Evolutionary conservation across 2,329 filamentous ascomycete genomes (phyloP).

Genomic region (Xenosphaeropsis pyriputrescens): DNA sequence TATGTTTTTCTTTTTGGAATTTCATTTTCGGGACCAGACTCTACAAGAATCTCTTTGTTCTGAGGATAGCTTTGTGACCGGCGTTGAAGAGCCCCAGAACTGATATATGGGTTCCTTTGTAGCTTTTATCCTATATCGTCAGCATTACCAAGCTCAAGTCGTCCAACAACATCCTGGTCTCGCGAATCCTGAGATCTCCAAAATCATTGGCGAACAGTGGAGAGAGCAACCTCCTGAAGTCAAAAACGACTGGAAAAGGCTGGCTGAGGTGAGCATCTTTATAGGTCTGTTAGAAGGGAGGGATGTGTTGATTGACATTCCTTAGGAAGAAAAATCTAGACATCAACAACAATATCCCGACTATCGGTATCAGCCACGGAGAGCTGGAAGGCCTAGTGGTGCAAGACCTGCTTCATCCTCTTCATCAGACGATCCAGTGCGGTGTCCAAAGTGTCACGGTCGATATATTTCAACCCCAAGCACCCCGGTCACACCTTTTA

Average conservation of each 20-base stretch:
- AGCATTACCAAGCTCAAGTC: slow-evolving; percentile 76
- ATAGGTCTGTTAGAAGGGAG: slow-evolving; percentile 59
- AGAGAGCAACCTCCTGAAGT: slow-evolving; percentile 56
- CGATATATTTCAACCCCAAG: slow-evolving; percentile 18
- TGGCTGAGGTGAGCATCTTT: slow-evolving; percentile 52
- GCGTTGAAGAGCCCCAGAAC: not conserved
- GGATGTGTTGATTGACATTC: slow-evolving; percentile 5
- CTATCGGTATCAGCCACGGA: slow-evolving; percentile 75
- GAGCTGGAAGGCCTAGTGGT: slow-evolving; percentile 14
- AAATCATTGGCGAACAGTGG: slow-evolving; percentile 89
- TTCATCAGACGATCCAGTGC: slow-evolving; percentile 30
- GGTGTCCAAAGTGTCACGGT: slow-evolving; percentile 60
- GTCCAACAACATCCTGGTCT: slow-evolving; percentile 74
- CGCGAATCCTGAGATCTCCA: slow-evolving; percentile 90
- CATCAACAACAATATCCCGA: slow-evolving; percentile 85
- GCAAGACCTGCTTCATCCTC: slow-evolving; percentile 14
- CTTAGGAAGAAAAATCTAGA: slow-evolving; percentile 70
- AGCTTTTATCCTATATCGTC: slow-evolving; percentile 97
- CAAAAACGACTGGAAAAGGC: slow-evolving; percentile 75
- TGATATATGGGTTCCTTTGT: slow-evolving; percentile 13
- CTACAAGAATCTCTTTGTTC: not conserved
- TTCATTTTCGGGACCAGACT: slow-evolving; percentile 5
- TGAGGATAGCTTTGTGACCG: not conserved
- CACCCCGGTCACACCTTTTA: slow-evolving; percentile 16
- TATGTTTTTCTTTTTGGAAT: slow-evolving; percentile 6